Evolutionary conservation across 257 asterid genomes (phyloP), one percentile per base, ranked within the genome.

Genomic region (Nicotiana paniculata): DNA sequence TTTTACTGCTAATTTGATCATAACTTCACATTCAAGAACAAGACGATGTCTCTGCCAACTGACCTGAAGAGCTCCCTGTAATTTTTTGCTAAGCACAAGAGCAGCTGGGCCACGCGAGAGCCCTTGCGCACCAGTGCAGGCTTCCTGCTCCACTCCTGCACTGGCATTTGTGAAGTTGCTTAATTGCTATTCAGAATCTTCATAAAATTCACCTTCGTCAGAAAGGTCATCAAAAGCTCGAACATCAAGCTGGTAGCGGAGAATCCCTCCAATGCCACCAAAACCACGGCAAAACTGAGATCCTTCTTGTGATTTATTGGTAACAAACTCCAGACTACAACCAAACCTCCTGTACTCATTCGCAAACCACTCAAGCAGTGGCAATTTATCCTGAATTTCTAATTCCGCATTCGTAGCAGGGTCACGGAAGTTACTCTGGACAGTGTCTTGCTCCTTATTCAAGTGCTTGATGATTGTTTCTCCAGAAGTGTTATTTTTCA

Each of bases 221-320:
- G 88, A 85, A 43, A 81, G 66, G 2, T 85, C 90, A 79, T 87
- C 90, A 78, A 81, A 87, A 81, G 85, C 84, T 81, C 90, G 82
- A 64, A 87, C 79, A 69, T 87, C 88, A 80, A 87, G 17, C 84
- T 83, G 88, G 68, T 87, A 87, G 11, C 90, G 90, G 13, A 87
- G 85, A 67, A 87, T 85, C 9, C 88, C 90, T 28, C 90, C 90
- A 48, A 87, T 85, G 53, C 90, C 90, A 77, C 90, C 88, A 64
- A 85, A 87, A 46, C 90, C 90, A 62, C 88, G 80, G 82, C 90
- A 87, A 83, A 87, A 87, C 85, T 81, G 88, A 83, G 88, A 87
- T 13, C 88, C 88, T 62, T 85, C 90, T 81, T 87, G 88, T 1
- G 90, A 87, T 69, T 87, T 87, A n/a, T 87, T 87, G 55, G 90